A percentile compares a stretch with the other conserved stretches of the same genome.
Evolutionary conservation across 805 yeast species (phyloP).

Genomic region (Suhomyces pyralidae): DNA sequence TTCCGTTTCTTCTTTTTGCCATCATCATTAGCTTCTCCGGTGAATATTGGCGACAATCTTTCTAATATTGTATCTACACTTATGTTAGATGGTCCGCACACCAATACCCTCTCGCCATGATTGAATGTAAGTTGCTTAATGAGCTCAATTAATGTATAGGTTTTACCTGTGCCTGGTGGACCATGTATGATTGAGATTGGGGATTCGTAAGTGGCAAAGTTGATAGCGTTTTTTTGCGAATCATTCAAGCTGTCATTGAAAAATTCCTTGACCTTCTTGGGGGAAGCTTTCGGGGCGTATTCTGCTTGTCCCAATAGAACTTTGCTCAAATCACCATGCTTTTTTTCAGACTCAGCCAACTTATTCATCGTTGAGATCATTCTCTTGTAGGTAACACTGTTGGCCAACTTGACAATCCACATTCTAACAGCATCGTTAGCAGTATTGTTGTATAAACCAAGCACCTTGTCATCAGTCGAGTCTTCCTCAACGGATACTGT

Average conservation of each 20-base stretch:
- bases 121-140: constrained; percentile 63
- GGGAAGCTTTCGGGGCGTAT: constrained; percentile 16
- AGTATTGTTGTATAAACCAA: constrained; percentile 44
- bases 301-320: constrained; percentile 45
- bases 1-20: constrained; percentile 16
- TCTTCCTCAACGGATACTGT: constrained; percentile 61
- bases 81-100: constrained; percentile 93
- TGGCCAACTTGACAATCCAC: constrained; percentile 67
- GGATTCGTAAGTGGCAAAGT: constrained; percentile 54
- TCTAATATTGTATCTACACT: constrained; percentile 90
- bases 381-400: constrained; percentile 69
- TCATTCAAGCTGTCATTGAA: constrained; percentile 50
- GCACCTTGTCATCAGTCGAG: constrained; percentile 43
- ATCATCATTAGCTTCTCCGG: constrained; percentile 5
- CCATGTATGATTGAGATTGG: constrained; percentile 68
- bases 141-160: constrained; percentile 79
- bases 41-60: constrained; percentile 47
- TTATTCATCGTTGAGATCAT: constrained; percentile 77
- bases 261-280: constrained; percentile 19
- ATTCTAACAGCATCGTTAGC: constrained; percentile 40
- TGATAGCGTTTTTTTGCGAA: constrained; percentile 73
- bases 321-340: constrained; percentile 36
- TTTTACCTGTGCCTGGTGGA: constrained; percentile 82
- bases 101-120: constrained; percentile 54
- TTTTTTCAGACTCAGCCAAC: constrained; percentile 46